phyloP scores from a whole-genome alignment of 2,329 filamentous ascomycete species.

The Magnaporthales sp. region DNA sequence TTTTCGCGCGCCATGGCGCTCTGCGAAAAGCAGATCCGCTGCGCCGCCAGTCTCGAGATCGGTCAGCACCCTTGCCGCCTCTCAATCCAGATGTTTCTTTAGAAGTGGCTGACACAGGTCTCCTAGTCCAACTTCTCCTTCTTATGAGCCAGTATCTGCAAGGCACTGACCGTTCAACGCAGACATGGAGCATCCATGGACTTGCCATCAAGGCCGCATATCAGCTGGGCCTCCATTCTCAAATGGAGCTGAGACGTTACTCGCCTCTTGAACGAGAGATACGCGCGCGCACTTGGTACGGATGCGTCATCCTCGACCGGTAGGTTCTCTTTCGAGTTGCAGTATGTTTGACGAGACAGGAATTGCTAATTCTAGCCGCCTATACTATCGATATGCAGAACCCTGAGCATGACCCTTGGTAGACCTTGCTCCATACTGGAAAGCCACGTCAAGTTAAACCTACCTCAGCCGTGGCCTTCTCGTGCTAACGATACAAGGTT shows the following conservation, averaged over 20 bases:
- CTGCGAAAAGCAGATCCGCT: conserved; percentile 30
- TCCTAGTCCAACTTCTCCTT: conserved; percentile 36
- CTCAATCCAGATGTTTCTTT: neutral
- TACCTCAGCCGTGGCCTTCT: conserved; percentile 16
- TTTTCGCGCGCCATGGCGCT: conserved; percentile 33
- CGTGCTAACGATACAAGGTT: neutral
- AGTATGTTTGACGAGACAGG: neutral
- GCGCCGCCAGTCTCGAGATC: conserved; percentile 31
- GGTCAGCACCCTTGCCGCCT: neutral
- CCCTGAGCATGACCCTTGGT: conserved; percentile 42
- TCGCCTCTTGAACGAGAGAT: conserved; percentile 34
- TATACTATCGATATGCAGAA: conserved; percentile 16
- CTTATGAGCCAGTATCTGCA: conserved; percentile 43
- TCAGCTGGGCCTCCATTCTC: conserved; percentile 41
- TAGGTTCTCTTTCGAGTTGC: conserved; percentile 11
- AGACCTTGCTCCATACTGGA: conserved; percentile 36
- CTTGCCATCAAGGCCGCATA: conserved; percentile 40
- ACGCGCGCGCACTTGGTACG: conserved; percentile 39
- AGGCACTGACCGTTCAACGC: conserved; percentile 41
- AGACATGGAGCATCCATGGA: conserved; percentile 46
- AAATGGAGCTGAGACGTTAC: conserved; percentile 24
- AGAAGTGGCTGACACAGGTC: neutral
- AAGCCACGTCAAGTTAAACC: conserved; percentile 28
- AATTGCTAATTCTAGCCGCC: neutral
- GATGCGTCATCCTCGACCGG: conserved; percentile 37